phyloP scores from a whole-genome alignment of 768 basidiomycete species.

The Leccinellum rugosiceps region DNA sequence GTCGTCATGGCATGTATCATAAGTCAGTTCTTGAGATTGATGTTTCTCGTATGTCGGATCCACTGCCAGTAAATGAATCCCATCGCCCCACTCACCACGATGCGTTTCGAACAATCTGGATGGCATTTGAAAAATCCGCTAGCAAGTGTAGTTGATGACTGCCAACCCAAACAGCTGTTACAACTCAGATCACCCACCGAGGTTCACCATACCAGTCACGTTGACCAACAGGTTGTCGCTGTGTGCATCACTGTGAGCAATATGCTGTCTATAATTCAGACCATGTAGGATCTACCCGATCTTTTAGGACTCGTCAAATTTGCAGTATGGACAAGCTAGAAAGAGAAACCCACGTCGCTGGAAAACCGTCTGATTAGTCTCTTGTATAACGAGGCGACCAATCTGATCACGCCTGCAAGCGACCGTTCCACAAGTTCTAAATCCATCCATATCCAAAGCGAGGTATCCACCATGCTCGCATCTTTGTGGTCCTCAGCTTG shows the following conservation, averaged over 20 bases:
- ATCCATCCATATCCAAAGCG: conserved; percentile 87
- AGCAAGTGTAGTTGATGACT: conserved; percentile 5
- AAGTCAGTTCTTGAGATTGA: neutral
- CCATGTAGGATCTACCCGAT: conserved; percentile 57
- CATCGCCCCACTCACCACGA: conserved; percentile 55
- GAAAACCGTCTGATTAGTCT: conserved; percentile 70
- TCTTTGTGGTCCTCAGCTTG: conserved; percentile 29
- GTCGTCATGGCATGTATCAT: neutral
- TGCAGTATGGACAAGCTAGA: neutral
- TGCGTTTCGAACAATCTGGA: conserved; percentile 50
- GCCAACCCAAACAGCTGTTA: neutral
- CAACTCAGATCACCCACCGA: conserved; percentile 46
- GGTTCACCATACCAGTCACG: conserved; percentile 64
- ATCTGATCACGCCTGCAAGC: conserved; percentile 72
- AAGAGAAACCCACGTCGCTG: conserved; percentile 59
- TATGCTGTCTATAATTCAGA: conserved; percentile 57
- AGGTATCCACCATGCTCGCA: conserved; percentile 40
- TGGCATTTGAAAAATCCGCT: conserved; percentile 85
- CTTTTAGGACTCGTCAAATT: conserved; percentile 1
- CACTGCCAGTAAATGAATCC: conserved; percentile 84
- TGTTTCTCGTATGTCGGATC: conserved; percentile 14
- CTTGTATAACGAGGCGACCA: conserved; percentile 60
- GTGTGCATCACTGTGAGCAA: conserved; percentile 82
- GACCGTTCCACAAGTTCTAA: conserved; percentile 88
- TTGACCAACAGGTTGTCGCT: conserved; percentile 82